These are phyloP conservation scores for Brassica cretica DNA, from an alignment of 345 rosid species.

Conservation along the genomic window DNA sequence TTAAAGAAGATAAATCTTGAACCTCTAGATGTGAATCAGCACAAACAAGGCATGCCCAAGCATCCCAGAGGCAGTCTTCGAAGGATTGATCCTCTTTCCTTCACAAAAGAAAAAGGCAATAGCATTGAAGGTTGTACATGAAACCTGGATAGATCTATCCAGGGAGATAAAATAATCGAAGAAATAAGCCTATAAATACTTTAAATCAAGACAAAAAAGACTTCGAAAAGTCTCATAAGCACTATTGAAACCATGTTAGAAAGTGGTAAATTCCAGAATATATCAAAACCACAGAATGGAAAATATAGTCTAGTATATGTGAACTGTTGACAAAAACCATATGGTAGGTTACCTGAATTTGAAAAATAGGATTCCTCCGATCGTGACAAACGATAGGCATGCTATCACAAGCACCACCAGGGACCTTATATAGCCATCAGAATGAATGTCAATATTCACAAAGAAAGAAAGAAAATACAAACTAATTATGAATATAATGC, in stretches of 20 bases:
- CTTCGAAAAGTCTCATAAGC: neutral
- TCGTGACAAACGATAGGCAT: conserved; percentile 79
- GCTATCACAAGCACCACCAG: conserved; percentile 72
- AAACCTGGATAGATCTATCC: neutral
- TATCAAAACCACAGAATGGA: neutral
- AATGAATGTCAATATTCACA: conserved; percentile 14
- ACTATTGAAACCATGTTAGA: neutral
- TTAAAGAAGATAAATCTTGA: conserved; percentile 21
- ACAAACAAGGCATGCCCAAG: conserved; percentile 94
- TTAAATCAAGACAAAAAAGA: neutral
- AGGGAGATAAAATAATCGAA: neutral
- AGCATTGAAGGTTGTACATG: neutral
- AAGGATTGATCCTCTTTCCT: conserved; percentile 64
- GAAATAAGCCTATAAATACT: neutral
- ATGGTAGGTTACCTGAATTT: conserved; percentile 59
- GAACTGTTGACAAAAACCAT: neutral
- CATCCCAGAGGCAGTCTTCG: conserved; percentile 97
- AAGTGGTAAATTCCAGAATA: neutral
- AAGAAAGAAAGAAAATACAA: neutral
- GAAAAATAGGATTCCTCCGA: conserved; percentile 84
- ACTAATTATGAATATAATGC: neutral
- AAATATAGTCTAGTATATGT: neutral
- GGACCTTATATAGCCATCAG: conserved; percentile 54
- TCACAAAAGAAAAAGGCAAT: conserved; percentile 31
- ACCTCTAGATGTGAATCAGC: conserved; percentile 87